Base-by-base conservation (phyloP, 352 stramenopile species). In the Blastocystis sp. region DNA sequence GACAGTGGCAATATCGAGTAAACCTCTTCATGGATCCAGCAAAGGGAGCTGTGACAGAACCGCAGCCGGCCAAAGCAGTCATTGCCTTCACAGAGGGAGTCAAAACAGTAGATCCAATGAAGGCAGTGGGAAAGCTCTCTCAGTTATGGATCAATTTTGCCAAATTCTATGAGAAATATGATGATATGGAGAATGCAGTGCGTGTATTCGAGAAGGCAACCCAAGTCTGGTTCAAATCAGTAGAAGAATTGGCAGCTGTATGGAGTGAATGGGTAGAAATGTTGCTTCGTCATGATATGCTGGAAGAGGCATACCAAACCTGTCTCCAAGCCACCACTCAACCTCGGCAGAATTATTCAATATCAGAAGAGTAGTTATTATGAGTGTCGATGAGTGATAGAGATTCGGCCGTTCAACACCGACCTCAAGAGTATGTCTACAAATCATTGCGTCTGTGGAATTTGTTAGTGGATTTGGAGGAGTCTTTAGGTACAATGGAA, bases 401-500 rank as follows among this genome's bases (percentile, higher is more conserved):
- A 11, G 32, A 88, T 19, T 29, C 43, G 37, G 69, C 86, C n/a
- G 73, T 9, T 21, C 42, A 86, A 5, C 52, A 37, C 24, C 35
- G 19, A 37, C 29, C 46, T 1, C 42, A 80, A n/a, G 73, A 88
- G 24, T 89, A 93, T 49, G 88, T 98, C n/a, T 91, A 95, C 66
- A 91, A 93, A 49, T 97, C 91, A 78, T 90, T 97, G 0, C 95
- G 95, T 85, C 88, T 99, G 19, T 99, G 96, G 96, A 93, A 92
- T n/a, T 87, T 98, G 27, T 93, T 97, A 12, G 90, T 98, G 29
- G 96, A 99, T 90, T 88, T 99, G 21, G 96, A 99, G 88, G 97
- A 99, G 89, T 97, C 92, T 54, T 89, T 99, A 2, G 97, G 96
- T 0, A 97, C 97, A 12, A 88, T 98, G 14, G 91, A 93, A 78